Evolutionary conservation across 179 eudicot genomes (phyloP).

Genomic region (Heliamphora ciliata): DNA sequence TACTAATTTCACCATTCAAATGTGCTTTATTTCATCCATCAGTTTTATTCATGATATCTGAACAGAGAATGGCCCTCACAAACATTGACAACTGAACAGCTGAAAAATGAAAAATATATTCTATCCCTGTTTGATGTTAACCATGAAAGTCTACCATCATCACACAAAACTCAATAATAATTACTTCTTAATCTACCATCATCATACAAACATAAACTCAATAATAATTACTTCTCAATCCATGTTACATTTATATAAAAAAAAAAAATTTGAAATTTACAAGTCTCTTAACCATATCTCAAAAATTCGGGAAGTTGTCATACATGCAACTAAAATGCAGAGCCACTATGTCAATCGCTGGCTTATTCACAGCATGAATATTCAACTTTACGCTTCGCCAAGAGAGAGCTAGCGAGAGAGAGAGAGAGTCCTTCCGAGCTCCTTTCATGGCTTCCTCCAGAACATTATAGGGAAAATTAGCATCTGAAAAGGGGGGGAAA

Average conservation of each 20-base stretch:
- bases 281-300: constrained; percentile 1
- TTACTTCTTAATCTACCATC: not conserved
- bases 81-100: no score
- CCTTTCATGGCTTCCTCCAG: not conserved
- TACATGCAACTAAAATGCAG: not conserved
- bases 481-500: not conserved
- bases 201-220: not conserved
- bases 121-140: not conserved
- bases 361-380: not conserved
- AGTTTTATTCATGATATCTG: no score
- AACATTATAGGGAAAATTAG: not conserved
- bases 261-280: not conserved
- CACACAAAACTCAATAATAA: no score
- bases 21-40: no score
- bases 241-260: not conserved
- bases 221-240: constrained; percentile 9
- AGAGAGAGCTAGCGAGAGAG: not conserved
- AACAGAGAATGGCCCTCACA: no score
- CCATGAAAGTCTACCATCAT: not conserved
- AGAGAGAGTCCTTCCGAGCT: not conserved
- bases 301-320: not conserved
- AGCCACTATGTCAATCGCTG: not conserved
- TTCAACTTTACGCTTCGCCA: no score
- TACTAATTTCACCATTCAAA: no score
- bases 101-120: no score